Evolutionary conservation across 805 yeast species (phyloP), one percentile per base, ranked within the genome.

Genomic region (Saccharomycopsis lassenensis): DNA sequence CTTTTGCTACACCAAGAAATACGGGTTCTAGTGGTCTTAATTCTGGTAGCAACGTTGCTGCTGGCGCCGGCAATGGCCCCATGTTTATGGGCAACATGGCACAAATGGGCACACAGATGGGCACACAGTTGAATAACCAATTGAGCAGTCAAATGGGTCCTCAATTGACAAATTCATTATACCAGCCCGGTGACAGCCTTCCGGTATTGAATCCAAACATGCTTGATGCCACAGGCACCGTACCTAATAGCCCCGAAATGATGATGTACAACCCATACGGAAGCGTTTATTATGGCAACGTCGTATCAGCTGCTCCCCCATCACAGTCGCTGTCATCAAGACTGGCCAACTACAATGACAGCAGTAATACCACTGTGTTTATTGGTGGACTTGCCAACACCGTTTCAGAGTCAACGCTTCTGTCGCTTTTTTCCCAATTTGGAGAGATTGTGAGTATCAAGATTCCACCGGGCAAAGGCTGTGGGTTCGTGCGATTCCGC

Each of bases 391-490:
- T 81, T 25, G 74, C 79, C n/a, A 58, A 67, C 16, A 74, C 74
- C 32, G 74, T 77, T 21, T 59, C 67, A 10, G 91, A 79, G 47
- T 69, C 65, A 30, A 71, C 82, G 3, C 55, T 81, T 24, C 63
- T 65, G 37, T 62, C 74, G 0, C 52, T 80, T 14, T 81, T 81
- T 56, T 71, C 71, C 53, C 83, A 85, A 12, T 80, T 77, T 58
- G 93, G 93, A n/a, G 54, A 61, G 14, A 74, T 81, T 24, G 57
- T 67, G 19, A 77, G 74, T 46, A 78, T 81, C 29, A 79, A 77
- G 49, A 77, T 81, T 31, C 89, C 89, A 5, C 76, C 73, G 1
- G 84, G 85, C 10, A 81, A 80, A 51, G 80, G 81, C 41, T 79
- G 89, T 59, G 93, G 87, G 1, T 79, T 80, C 55, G 77, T 81